These are phyloP conservation scores for Pseudogymnoascus sp. DNA, from an alignment of 2,329 filamentous ascomycete genomes.

Conservation along the genomic window DNA sequence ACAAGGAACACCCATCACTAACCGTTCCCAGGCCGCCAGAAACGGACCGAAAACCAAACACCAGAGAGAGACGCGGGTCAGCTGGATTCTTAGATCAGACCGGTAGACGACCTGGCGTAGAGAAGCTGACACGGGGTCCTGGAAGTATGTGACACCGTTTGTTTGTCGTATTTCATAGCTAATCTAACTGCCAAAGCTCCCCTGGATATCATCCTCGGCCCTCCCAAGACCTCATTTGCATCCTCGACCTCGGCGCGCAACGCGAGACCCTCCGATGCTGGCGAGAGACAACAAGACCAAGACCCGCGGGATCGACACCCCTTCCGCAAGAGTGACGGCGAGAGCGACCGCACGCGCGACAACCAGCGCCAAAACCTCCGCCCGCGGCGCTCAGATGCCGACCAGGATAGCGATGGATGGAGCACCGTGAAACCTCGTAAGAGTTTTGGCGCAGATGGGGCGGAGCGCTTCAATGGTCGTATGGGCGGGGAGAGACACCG, in stretches of 20 bases:
- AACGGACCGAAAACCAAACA: not conserved
- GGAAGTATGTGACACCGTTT: conserved; percentile 39
- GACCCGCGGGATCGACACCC: conserved; percentile 51
- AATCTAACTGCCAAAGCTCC: conserved; percentile 39
- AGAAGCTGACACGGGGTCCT: conserved; percentile 47
- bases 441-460: conserved; percentile 62
- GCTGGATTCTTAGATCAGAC: conserved; percentile 22
- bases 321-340: conserved; percentile 46
- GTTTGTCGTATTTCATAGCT: conserved; percentile 16
- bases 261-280: conserved; percentile 38
- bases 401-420: conserved; percentile 64
- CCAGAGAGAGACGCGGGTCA: conserved; percentile 8
- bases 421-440: conserved; percentile 65
- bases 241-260: conserved; percentile 57
- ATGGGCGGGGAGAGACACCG: conserved; percentile 45
- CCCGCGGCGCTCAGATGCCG: conserved; percentile 42
- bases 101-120: conserved; percentile 42
- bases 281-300: conserved; percentile 44
- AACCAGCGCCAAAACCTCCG: conserved; percentile 37
- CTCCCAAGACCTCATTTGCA: conserved; percentile 73
- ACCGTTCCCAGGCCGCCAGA: not conserved
- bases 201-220: conserved; percentile 80
- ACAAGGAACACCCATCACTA: not conserved
- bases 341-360: conserved; percentile 44
- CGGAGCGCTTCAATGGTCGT: conserved; percentile 59